These are phyloP conservation scores for Pleomassaria siparia DNA, from an alignment of 2,329 filamentous ascomycete genomes.

Conservation along the genomic window DNA sequence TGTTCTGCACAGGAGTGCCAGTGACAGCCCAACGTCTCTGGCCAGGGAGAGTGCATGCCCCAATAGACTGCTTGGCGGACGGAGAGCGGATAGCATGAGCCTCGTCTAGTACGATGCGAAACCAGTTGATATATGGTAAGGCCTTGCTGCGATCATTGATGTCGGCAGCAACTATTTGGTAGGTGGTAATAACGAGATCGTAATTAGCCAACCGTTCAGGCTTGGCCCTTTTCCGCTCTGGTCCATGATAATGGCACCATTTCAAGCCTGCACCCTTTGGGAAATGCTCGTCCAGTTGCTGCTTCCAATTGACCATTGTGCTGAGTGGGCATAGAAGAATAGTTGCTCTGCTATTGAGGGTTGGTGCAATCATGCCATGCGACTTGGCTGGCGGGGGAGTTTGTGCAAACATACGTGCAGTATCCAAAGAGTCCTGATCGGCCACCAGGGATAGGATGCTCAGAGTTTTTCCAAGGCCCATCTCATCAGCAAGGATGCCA, in stretches of 20 bases:
- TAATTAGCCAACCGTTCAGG: constrained; percentile 67
- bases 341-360: constrained; percentile 74
- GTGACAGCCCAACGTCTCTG: constrained; percentile 95
- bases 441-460: constrained; percentile 80
- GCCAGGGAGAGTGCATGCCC: constrained; percentile 76
- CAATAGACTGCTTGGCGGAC: constrained; percentile 77
- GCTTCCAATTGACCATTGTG: constrained; percentile 91
- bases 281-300: constrained; percentile 84
- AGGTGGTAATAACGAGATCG: constrained; percentile 90
- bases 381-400: constrained; percentile 47
- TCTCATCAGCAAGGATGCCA: constrained; percentile 54
- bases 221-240: constrained; percentile 64
- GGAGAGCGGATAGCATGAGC: constrained; percentile 93
- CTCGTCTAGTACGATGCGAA: constrained; percentile 90
- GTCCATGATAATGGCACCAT: constrained; percentile 85
- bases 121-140: constrained; percentile 81
- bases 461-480: constrained; percentile 60
- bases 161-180: constrained; percentile 83
- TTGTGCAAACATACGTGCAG: constrained; percentile 64
- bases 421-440: constrained; percentile 57
- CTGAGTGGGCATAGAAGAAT: constrained; percentile 87
- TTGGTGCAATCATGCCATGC: constrained; percentile 20
- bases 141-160: constrained; percentile 63
- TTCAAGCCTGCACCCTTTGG: constrained; percentile 60
- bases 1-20: constrained; percentile 92